Conservation (phyloP, 2,329 filamentous ascomycete species). For the Aspergillus hiratsukae region DNA sequence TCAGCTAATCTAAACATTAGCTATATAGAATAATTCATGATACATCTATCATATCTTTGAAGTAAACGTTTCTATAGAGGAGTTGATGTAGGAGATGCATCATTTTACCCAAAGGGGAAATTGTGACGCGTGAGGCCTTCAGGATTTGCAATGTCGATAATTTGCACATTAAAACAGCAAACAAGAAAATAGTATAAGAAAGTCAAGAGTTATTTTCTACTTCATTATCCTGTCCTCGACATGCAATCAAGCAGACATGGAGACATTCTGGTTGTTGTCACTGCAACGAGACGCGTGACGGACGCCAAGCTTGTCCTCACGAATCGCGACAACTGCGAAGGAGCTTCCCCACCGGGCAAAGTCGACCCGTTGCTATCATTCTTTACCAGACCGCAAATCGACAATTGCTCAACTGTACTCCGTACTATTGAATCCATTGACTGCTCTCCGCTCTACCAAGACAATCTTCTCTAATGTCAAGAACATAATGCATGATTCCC, state of each 20-base stretch:
- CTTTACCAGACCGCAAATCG: background rate
- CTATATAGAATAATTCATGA: slow-evolving; percentile 24
- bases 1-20: slow-evolving; percentile 38
- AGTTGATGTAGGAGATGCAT: background rate
- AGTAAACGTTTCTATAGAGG: background rate
- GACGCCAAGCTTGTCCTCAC: slow-evolving; percentile 1
- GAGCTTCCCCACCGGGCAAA: background rate
- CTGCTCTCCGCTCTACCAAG: background rate
- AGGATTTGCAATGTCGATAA: background rate
- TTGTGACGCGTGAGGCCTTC: background rate
- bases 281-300: background rate
- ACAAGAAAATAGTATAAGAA: background rate
- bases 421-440: background rate
- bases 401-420: background rate
- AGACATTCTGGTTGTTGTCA: background rate
- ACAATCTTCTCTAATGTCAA: background rate
- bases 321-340: slow-evolving; percentile 4
- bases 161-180: background rate
- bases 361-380: background rate
- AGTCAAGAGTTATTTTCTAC: background rate
- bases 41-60: background rate
- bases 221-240: background rate
- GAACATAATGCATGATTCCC: slow-evolving; percentile 12
- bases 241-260: background rate
- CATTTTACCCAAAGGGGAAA: background rate